Percentiles rank a stretch among this genome's conserved stretches.
phyloP scores from a whole-genome alignment of 495 filamentous ascomycete species.

The Podospora appendiculata region DNA sequence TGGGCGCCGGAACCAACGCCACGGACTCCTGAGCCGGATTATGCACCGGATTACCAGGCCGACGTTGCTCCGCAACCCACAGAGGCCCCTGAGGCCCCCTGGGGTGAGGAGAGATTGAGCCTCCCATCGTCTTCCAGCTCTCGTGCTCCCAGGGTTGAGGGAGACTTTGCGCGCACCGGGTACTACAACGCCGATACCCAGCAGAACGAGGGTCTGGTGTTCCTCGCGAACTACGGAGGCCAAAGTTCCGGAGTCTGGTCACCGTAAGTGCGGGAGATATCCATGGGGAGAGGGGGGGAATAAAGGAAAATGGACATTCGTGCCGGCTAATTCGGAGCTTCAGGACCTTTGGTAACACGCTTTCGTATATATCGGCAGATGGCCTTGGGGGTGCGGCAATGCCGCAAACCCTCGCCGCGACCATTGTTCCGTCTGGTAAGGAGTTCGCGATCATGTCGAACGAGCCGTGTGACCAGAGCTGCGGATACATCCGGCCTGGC shows the following conservation, averaged over 20 bases:
- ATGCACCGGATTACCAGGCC: not conserved
- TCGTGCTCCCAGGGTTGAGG: not conserved
- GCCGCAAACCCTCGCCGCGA: constrained; percentile 44
- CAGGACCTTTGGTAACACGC: constrained; percentile 53
- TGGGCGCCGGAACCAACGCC: not conserved
- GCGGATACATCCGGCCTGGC: constrained; percentile 50
- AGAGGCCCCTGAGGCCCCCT: not conserved
- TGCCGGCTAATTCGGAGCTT: not conserved
- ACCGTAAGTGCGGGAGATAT: constrained; percentile 27
- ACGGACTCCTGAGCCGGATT: not conserved
- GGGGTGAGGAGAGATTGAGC: too few relatives aligned
- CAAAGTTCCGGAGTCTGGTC: constrained; percentile 51
- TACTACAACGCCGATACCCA: constrained; percentile 50
- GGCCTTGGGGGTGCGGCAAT: constrained; percentile 39
- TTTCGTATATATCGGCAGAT: constrained; percentile 50
- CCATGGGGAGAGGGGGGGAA: too few relatives aligned
- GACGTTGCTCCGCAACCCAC: not conserved
- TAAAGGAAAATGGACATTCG: not conserved
- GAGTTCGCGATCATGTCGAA: constrained; percentile 58
- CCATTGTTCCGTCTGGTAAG: constrained; percentile 41
- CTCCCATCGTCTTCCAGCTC: too few relatives aligned
- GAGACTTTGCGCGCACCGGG: constrained; percentile 29
- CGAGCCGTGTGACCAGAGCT: constrained; percentile 41
- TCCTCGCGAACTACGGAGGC: constrained; percentile 59
- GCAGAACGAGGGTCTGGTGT: constrained; percentile 48